These are phyloP conservation scores for Cystobasidium tubakii DNA, from an alignment of 768 basidiomycete genomes.

Conservation along the genomic window DNA sequence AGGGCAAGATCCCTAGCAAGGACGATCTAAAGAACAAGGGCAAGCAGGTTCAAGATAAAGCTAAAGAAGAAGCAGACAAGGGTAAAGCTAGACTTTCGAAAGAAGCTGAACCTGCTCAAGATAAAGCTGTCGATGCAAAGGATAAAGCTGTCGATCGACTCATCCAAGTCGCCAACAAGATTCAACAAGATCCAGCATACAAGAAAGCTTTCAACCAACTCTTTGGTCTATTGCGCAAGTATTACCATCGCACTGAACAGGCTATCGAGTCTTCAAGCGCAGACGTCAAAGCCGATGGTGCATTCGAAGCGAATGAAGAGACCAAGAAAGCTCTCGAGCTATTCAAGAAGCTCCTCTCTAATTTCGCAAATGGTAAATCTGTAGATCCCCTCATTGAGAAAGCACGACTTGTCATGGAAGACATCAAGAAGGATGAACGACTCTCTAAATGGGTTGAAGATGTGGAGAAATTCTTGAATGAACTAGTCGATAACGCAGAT, in stretches of 20 bases:
- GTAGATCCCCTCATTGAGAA: constrained; percentile 14
- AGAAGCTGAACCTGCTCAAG: constrained; percentile 12
- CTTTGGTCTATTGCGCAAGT: constrained; percentile 22
- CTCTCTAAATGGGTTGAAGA: constrained; percentile 25
- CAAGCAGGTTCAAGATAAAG: constrained; percentile 32
- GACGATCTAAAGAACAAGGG: constrained; percentile 34
- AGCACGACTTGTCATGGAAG: constrained; percentile 13
- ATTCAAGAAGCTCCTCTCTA: constrained; percentile 30
- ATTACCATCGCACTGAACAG: constrained; percentile 23
- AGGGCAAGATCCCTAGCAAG: constrained; percentile 17
- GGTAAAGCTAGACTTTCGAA: constrained; percentile 19
- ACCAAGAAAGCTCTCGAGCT: constrained; percentile 13
- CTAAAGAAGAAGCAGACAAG: constrained; percentile 21
- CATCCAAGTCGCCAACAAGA: constrained; percentile 31
- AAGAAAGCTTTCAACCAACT: constrained; percentile 32
- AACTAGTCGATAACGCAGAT: constrained; percentile 23
- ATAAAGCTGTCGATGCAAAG: constrained; percentile 31
- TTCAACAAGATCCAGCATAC: constrained; percentile 29
- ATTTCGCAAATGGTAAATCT: constrained; percentile 24
- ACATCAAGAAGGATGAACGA: constrained; percentile 30
- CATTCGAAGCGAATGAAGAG: constrained; percentile 21
- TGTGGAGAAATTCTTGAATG: constrained; percentile 20
- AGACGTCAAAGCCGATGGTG: constrained; percentile 20
- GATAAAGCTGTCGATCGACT: constrained; percentile 30
- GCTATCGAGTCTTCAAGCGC: constrained; percentile 21